Percentiles rank a stretch among this genome's conserved stretches.
phyloP scores from a whole-genome alignment of 2,329 filamentous ascomycete species.

The Microthyrium microscopicum region DNA sequence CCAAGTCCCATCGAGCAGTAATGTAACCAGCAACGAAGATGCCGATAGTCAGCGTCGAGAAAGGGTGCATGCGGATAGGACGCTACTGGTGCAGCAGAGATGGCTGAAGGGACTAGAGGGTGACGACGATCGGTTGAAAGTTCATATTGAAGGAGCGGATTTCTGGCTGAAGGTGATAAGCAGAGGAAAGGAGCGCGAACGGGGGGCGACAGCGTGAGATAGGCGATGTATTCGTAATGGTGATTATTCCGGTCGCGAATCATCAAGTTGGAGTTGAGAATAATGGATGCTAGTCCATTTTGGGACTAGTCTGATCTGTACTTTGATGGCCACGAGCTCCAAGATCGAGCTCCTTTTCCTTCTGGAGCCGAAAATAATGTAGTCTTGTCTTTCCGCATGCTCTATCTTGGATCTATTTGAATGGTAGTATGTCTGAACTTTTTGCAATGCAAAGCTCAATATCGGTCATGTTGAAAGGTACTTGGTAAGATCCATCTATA shows the following conservation, averaged over 20 bases:
- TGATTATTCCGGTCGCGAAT: background rate
- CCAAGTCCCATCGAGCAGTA: conserved; percentile 96
- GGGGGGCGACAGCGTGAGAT: background rate
- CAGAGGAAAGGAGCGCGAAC: background rate
- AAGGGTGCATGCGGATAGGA: conserved; percentile 63
- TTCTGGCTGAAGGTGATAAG: background rate
- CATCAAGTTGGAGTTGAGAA: background rate
- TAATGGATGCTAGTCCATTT: conserved; percentile 13
- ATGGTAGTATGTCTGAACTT: no score
- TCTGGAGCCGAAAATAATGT: no score
- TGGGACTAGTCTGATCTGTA: no score
- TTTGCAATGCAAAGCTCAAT: no score
- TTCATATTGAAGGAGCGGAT: background rate
- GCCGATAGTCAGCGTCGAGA: conserved; percentile 85
- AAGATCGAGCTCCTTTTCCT: no score
- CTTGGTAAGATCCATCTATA: no score
- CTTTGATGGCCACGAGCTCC: no score
- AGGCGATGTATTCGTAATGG: background rate
- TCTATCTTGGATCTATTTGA: no score
- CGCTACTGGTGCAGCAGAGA: background rate
- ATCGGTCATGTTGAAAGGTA: no score
- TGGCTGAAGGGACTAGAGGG: conserved; percentile 4
- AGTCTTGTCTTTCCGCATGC: no score
- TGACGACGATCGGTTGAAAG: background rate
- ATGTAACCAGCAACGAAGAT: conserved; percentile 99